Percentiles rank a stretch among this genome's conserved stretches.
These are phyloP conservation scores for Arctostaphylos glauca DNA, from an alignment of 148 eudicot species.

Conservation along the genomic window DNA sequence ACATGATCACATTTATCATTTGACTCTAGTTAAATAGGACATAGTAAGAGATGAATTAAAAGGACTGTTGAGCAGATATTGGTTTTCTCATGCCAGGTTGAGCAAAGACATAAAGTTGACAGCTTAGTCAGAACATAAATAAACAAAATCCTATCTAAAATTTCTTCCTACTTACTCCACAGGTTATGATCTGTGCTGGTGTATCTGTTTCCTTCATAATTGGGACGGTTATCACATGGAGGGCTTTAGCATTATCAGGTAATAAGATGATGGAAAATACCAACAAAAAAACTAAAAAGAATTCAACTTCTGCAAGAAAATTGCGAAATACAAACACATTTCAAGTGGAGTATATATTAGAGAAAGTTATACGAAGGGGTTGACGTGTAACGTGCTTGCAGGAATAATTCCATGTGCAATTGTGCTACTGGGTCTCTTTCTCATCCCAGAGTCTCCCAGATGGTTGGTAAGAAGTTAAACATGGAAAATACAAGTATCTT, in stretches of 20 bases:
- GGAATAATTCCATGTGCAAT: constrained; percentile 76
- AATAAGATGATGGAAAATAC: background rate
- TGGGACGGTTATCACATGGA: constrained; percentile 77
- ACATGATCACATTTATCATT: background rate
- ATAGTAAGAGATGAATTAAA: background rate
- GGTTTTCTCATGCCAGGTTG: background rate
- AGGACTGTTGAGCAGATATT: background rate
- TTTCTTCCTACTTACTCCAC: background rate
- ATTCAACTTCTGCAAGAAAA: background rate
- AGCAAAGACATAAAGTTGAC: background rate
- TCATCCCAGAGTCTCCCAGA: constrained; percentile 95
- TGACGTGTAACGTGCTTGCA: constrained; percentile 37
- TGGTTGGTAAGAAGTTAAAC: constrained; percentile 71
- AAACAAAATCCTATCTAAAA: background rate
- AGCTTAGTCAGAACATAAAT: background rate
- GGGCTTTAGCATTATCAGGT: constrained; percentile 81
- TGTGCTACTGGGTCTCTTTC: constrained; percentile 62
- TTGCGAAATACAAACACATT: background rate
- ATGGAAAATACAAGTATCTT: background rate
- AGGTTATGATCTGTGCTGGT: constrained; percentile 84
- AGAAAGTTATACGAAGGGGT: background rate
- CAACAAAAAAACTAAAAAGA: background rate
- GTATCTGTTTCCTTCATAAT: constrained; percentile 77
- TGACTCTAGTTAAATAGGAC: background rate
- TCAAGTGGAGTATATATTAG: background rate